Conservation (phyloP, 1,139 yeast genomes). For the Magnusiomyces suaveolens region DNA sequence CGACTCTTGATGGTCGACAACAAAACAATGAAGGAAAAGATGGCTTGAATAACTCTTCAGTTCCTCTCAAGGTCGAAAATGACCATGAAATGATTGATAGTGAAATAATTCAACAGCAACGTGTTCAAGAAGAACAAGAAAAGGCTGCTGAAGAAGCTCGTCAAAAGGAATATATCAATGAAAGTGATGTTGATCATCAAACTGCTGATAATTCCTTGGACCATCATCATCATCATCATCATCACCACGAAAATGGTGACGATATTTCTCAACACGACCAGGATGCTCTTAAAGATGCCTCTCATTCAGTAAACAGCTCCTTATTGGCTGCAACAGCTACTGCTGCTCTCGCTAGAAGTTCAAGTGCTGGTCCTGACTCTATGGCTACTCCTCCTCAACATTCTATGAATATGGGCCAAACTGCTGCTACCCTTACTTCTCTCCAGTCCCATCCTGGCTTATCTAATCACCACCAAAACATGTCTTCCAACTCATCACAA, state of each 20-base stretch:
- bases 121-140: slow-evolving; percentile 6
- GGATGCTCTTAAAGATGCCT: slow-evolving; percentile 7
- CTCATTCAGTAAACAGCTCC: slow-evolving; percentile 5
- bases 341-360: background rate
- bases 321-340: background rate
- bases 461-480: background rate
- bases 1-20: background rate
- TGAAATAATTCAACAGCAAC: slow-evolving; percentile 9
- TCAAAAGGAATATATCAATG: slow-evolving; percentile 4
- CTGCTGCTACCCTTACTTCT: background rate
- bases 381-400: background rate
- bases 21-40: background rate
- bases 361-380: background rate
- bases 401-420: background rate
- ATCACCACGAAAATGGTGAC: slow-evolving; percentile 8
- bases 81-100: slow-evolving; percentile 7
- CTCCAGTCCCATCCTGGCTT: background rate
- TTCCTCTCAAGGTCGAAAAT: background rate
- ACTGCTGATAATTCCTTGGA: no score
- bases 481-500: background rate
- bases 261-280: slow-evolving; percentile 5
- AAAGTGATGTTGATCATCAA: slow-evolving; percentile 12
- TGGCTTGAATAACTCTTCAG: background rate
- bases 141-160: slow-evolving; percentile 14
- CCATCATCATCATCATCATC: no score